Percentiles rank a stretch among this genome's conserved stretches.
Evolutionary conservation across 1,139 yeast genomes (phyloP).

Genomic region (Hyphopichia buzzinii): DNA sequence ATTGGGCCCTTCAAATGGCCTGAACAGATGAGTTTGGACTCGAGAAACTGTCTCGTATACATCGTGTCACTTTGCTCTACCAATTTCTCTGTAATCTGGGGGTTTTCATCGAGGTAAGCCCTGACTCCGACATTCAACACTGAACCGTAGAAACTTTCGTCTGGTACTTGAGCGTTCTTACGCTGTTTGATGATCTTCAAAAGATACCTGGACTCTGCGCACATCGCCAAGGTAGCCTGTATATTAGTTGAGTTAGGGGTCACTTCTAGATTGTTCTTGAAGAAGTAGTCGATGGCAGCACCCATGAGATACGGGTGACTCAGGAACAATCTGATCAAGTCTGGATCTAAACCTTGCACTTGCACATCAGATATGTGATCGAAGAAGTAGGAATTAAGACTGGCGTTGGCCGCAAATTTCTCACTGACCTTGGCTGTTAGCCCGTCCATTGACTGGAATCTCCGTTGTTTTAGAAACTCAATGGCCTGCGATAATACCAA

Average conservation of each 20-base stretch:
- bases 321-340: not conserved
- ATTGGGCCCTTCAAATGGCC: not conserved
- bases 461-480: not conserved
- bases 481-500: not conserved
- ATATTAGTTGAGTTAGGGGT: not conserved
- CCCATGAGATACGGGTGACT: not conserved
- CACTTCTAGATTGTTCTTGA: not conserved
- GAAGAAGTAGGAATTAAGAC: not conserved
- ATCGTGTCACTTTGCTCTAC: not conserved
- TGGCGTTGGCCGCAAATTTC: not conserved
- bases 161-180: not conserved
- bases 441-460: not conserved
- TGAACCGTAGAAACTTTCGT: not conserved
- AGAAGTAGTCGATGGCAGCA: not conserved
- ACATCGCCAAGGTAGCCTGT: not conserved
- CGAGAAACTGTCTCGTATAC: not conserved
- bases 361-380: not conserved
- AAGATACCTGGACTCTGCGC: not conserved
- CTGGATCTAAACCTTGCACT: slow-evolving; percentile 2
- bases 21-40: not conserved
- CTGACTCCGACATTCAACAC: not conserved
- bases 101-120: not conserved
- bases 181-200: not conserved
- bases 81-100: not conserved
- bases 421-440: not conserved